Evolutionary conservation across 495 filamentous ascomycete genomes (phyloP).

Genomic region (Penicillium parvum): DNA sequence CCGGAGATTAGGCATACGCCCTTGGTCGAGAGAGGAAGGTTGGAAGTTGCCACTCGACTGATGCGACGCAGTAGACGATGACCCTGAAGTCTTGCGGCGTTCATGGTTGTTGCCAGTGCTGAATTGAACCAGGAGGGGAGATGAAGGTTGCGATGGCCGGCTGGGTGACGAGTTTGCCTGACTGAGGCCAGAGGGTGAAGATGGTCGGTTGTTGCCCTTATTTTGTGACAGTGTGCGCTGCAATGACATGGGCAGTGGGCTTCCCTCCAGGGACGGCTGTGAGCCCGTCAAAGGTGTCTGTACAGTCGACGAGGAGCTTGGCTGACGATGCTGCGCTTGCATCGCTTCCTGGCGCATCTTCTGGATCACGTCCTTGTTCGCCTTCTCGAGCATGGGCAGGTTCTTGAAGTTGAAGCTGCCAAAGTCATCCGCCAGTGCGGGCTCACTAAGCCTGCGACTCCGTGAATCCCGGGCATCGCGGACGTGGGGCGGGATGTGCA

Average conservation of each 20-base stretch:
- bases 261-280: constrained; percentile 73
- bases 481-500: constrained; percentile 95
- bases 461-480: constrained; percentile 73
- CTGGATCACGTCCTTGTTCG: constrained; percentile 97
- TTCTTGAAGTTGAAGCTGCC: constrained; percentile 97
- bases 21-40: constrained; percentile 62
- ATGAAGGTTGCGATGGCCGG: constrained; percentile 86
- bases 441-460: constrained; percentile 84
- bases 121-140: constrained; percentile 88
- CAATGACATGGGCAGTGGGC: constrained; percentile 76
- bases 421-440: constrained; percentile 84
- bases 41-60: constrained; percentile 69
- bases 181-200: constrained; percentile 75
- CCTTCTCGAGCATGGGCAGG: constrained; percentile 90
- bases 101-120: constrained; percentile 71
- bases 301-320: constrained; percentile 16
- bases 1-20: constrained; percentile 44
- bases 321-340: constrained; percentile 54
- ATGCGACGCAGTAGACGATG: constrained; percentile 77
- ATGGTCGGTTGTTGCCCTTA: constrained; percentile 69
- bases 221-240: constrained; percentile 79
- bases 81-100: constrained; percentile 76
- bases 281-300: constrained; percentile 40
- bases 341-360: constrained; percentile 87
- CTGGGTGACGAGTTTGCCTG: constrained; percentile 83